A percentile compares a stretch with the other conserved stretches of the same genome.
Conservation (phyloP, 2,329 filamentous ascomycete genomes). For the Aspergillus fumigatiaffinis region DNA sequence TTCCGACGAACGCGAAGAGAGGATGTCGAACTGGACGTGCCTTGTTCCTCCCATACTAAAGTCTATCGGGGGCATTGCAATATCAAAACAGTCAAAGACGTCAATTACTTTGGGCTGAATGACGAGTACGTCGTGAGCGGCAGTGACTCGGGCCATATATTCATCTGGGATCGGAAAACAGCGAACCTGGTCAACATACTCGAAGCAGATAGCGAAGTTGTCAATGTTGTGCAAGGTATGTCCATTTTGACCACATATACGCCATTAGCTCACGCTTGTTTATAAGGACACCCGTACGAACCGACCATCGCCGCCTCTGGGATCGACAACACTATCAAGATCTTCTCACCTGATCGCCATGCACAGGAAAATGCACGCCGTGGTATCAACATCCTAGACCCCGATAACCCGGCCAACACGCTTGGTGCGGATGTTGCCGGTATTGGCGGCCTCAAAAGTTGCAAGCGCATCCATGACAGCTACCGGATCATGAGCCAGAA, state of each 20-base stretch:
- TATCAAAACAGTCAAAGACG: constrained; percentile 64
- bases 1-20: constrained; percentile 47
- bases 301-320: constrained; percentile 63
- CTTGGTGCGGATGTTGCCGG: constrained; percentile 23
- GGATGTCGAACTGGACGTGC: constrained; percentile 52
- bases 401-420: constrained; percentile 37
- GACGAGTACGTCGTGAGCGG: constrained; percentile 68
- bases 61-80: constrained; percentile 64
- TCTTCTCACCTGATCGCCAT: constrained; percentile 59
- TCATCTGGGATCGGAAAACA: constrained; percentile 66
- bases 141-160: constrained; percentile 63
- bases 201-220: constrained; percentile 64
- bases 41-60: constrained; percentile 54
- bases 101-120: constrained; percentile 63
- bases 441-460: constrained; percentile 49
- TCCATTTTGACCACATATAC: background rate
- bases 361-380: constrained; percentile 55
- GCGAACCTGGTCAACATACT: constrained; percentile 60
- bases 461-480: constrained; percentile 56
- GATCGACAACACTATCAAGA: constrained; percentile 66
- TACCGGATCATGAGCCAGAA: constrained; percentile 62
- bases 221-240: constrained; percentile 63
- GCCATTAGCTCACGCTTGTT: constrained; percentile 10
- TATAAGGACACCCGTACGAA: constrained; percentile 60
- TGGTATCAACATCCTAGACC: constrained; percentile 56